These are phyloP conservation scores for Voacanga thouarsii DNA, from an alignment of 257 asterid genomes.

Conservation along the genomic window DNA sequence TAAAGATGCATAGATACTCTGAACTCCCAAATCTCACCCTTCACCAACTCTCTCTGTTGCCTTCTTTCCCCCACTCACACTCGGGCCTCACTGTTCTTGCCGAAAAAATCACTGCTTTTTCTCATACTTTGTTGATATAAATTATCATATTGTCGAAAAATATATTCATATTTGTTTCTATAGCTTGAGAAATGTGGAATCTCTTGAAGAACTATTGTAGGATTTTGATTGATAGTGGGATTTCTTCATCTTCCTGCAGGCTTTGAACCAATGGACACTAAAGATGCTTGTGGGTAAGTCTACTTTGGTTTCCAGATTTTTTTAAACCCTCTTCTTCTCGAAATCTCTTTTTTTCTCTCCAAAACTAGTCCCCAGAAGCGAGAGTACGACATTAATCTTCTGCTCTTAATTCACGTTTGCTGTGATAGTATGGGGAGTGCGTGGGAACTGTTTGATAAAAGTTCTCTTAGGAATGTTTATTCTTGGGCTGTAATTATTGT, in stretches of 20 bases:
- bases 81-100: conserved; percentile 37
- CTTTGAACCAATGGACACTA: conserved; percentile 18
- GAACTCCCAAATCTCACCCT: conserved; percentile 41
- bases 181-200: conserved; percentile 42
- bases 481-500: too few relatives aligned
- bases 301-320: too few relatives aligned
- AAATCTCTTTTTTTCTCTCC: too few relatives aligned
- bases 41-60: conserved; percentile 20
- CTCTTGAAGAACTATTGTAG: conserved; percentile 29
- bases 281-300: conserved; percentile 44
- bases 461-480: conserved; percentile 46
- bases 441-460: conserved; percentile 58
- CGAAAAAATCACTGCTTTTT: conserved; percentile 30
- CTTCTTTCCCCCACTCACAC: conserved; percentile 24
- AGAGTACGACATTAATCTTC: too few relatives aligned
- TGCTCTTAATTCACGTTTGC: conserved; percentile 45
- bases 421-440: conserved; percentile 43
- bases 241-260: conserved; percentile 57
- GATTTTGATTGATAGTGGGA: conserved; percentile 44
- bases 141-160: conserved; percentile 5
- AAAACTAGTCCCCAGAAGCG: too few relatives aligned
- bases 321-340: too few relatives aligned
- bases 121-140: too few relatives aligned
- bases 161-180: conserved; percentile 7
- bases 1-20: conserved; percentile 30